Evolutionary conservation across 371 early-diverging fungal genomes (phyloP).

Genomic region (Dentiscutata heterogama): DNA sequence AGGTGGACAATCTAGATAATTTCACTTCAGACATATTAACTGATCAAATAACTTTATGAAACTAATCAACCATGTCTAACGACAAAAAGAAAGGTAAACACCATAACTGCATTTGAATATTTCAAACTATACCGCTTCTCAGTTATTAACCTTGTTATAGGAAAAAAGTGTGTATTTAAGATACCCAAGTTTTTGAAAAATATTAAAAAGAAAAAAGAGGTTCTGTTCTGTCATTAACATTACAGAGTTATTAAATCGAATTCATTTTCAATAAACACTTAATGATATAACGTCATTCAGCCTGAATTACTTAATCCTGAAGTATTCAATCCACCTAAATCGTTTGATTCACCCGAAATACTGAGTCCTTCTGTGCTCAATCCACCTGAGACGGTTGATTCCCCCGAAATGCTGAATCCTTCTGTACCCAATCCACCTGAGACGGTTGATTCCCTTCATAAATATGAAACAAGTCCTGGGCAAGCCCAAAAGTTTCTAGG

Average conservation of each 20-base stretch:
- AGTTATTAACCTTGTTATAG: conserved; percentile 6
- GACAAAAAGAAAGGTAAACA: conserved; percentile 12
- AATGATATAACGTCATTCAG: conserved; percentile 1
- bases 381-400: neutral
- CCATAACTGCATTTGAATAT: neutral
- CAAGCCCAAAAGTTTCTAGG: conserved; percentile 16
- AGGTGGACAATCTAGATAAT: too few relatives aligned
- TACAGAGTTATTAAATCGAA: conserved; percentile 7
- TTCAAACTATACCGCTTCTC: neutral
- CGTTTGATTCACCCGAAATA: neutral
- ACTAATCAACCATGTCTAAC: neutral
- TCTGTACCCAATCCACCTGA: conserved; percentile 12
- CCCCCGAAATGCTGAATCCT: neutral
- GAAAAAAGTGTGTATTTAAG: neutral
- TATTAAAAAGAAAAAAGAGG: neutral
- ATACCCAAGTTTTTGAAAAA: conserved; percentile 17
- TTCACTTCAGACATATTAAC: conserved; percentile 18
- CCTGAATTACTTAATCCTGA: neutral
- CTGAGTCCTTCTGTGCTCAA: neutral
- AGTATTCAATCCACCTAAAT: neutral
- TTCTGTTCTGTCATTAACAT: neutral
- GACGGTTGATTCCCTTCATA: neutral
- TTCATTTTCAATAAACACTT: conserved; percentile 11
- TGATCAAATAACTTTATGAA: neutral
- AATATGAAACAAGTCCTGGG: neutral